These are phyloP conservation scores for Aureobasidium pullulans DNA, from an alignment of 2,329 filamentous ascomycete genomes.

Conservation along the genomic window DNA sequence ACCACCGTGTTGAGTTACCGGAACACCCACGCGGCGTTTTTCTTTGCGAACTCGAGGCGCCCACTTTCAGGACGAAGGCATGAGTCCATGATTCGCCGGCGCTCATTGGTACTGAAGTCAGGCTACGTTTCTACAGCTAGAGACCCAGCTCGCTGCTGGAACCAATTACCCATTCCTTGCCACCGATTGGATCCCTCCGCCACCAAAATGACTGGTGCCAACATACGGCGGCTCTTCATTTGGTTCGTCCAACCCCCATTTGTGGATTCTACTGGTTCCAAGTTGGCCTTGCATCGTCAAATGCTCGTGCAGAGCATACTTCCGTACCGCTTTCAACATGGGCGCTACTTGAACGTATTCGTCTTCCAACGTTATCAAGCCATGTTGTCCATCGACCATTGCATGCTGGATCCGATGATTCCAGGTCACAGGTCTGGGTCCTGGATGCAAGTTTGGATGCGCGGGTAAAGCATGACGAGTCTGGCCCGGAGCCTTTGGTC, in stretches of 20 bases:
- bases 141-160: no score
- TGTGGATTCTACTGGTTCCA: neutral
- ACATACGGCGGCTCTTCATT: neutral
- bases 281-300: neutral
- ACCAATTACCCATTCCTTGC: no score
- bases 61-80: neutral
- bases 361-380: neutral
- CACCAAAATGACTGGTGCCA: neutral
- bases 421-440: neutral
- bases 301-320: neutral
- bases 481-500: neutral
- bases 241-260: neutral
- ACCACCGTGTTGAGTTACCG: neutral
- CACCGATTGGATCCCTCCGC: neutral
- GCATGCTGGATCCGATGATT: neutral
- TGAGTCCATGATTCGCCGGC: neutral
- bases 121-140: no score
- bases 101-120: no score
- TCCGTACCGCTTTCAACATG: neutral
- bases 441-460: neutral
- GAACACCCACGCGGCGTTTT: neutral
- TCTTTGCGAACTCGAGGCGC: neutral
- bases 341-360: neutral
- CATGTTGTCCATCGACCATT: neutral
- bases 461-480: neutral